Evolutionary conservation across 306 rosid species (phyloP).

Genomic region (Macrotyloma uniflorum): DNA sequence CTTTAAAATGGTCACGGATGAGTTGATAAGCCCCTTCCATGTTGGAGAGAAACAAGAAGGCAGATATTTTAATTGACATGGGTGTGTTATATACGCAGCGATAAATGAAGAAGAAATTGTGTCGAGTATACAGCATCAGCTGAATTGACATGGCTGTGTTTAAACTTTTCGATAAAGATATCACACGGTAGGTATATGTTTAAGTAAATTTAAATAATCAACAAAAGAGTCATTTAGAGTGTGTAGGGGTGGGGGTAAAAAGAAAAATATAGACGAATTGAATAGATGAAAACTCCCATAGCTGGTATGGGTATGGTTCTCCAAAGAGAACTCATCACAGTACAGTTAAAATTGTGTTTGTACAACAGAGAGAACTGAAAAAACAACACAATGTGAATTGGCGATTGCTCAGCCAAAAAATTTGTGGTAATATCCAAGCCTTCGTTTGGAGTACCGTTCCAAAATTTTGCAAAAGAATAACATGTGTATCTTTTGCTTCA

Average conservation of each 20-base stretch:
- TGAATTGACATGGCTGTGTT: not conserved
- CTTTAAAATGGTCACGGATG: not conserved
- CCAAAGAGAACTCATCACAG: not conserved
- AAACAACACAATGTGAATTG: not conserved
- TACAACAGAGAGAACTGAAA: not conserved
- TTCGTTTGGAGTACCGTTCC: not conserved
- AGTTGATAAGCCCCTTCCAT: not conserved
- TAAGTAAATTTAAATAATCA: not conserved
- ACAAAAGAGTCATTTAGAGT: not conserved
- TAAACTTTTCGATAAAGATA: not conserved
- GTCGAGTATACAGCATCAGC: not conserved
- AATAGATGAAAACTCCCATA: not conserved
- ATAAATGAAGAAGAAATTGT: not conserved
- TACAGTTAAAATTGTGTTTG: not conserved
- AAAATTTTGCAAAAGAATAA: not conserved
- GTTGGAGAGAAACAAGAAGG: not conserved
- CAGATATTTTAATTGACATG: too few species aligned
- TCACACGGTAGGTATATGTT: not conserved
- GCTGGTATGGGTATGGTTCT: not conserved
- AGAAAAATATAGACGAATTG: not conserved
- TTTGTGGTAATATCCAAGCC: not conserved
- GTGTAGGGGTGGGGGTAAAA: not conserved
- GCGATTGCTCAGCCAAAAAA: not conserved
- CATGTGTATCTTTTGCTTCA: not conserved
- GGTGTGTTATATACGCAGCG: not conserved